These are phyloP conservation scores for Trichoderma polysporum DNA, from an alignment of 2,329 filamentous ascomycete genomes.

Conservation along the genomic window DNA sequence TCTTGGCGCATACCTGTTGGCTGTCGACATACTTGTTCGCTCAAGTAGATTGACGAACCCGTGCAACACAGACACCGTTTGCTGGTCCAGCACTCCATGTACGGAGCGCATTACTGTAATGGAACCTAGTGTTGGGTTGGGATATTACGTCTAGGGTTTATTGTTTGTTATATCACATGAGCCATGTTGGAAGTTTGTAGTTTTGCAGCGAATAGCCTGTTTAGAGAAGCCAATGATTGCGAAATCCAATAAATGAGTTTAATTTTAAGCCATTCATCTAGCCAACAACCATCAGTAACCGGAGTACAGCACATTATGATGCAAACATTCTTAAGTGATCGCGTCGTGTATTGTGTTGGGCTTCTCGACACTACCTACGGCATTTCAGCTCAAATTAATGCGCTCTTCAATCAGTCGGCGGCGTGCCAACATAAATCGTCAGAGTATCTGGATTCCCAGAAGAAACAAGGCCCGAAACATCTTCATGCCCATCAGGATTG, in stretches of 20 bases:
- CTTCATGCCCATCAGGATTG: constrained; percentile 53
- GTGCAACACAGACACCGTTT: not conserved
- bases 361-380: not conserved
- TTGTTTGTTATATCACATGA: not conserved
- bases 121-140: not conserved
- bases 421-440: constrained; percentile 32
- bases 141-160: not conserved
- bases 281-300: not conserved
- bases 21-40: not conserved
- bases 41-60: not conserved
- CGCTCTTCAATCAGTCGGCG: not conserved
- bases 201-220: not conserved
- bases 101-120: not conserved
- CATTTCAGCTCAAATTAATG: not conserved
- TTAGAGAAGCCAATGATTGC: not conserved
- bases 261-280: not conserved
- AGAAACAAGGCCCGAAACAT: constrained; percentile 44
- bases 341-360: not conserved
- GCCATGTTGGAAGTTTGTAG: not conserved
- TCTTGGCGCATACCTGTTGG: not conserved
- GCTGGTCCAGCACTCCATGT: not conserved
- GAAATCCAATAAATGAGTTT: not conserved
- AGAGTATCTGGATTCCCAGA: constrained; percentile 29
- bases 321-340: not conserved
- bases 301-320: not conserved